Evolutionary conservation across 2,329 filamentous ascomycete genomes (phyloP), one percentile per base, ranked within the genome.

Genomic region (Hirsutella minnesotensis): DNA sequence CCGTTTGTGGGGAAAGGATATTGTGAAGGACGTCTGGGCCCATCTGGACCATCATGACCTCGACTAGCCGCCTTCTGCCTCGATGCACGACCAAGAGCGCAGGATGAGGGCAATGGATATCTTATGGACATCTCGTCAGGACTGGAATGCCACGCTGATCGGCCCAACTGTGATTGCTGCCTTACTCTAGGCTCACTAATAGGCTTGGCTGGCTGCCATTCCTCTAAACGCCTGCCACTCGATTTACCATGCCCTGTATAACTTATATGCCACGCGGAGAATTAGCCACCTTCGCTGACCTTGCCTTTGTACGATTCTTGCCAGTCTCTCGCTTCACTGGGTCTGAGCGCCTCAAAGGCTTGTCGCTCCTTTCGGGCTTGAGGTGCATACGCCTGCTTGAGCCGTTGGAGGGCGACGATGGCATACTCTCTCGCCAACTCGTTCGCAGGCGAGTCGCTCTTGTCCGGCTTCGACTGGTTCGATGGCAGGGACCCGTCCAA

Each of bases 401-500:
- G 35, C 41, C 39, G 34, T 45, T 45, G 44, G 40, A 38, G 36
- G 38, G 41, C 20, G 16, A 48, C 31, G 38, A 62, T 65, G 62
- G 51, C 58, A 20, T 73, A 73, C 53, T 57, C 63, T 29, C 54
- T 73, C 39, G 53, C 57, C 10, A 61, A 58, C 44, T 69, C 62
- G 19, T 73, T 69, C 42, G 57, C 58, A 18, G 65, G 66, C 37
- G 57, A 63, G 38, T 61, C 64, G 41, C 59, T 73, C 38, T 58
- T 74, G 44, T 61, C 57, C 36, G 62, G 62, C 45, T 77, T 77
- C 56, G 65, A 61, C 48, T 77, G 73, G 58, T 66, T 68, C 46
- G 66, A 68, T 15, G 65, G 62, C 2, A 40, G 49, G 4, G 83
- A 88, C 52, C 79, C 75, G 1, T 86, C 76, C 10, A 61, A 79